These are phyloP conservation scores for Colletotrichum eremochloae DNA, from an alignment of 2,329 filamentous ascomycete genomes.

Conservation along the genomic window DNA sequence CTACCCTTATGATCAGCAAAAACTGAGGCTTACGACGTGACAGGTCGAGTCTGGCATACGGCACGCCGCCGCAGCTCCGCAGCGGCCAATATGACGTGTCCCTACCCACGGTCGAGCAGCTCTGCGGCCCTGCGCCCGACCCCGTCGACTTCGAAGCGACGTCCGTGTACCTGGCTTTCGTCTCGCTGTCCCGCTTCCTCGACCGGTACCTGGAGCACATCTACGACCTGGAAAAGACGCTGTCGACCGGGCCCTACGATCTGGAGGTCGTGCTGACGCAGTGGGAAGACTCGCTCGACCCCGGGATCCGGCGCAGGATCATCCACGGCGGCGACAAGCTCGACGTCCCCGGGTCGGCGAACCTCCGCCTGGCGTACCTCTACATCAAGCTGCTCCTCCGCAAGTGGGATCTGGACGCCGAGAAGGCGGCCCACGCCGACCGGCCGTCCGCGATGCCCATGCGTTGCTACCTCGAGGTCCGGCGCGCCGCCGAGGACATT, in stretches of 20 bases:
- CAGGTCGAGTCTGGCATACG: conserved; percentile 66
- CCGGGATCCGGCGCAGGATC: conserved; percentile 55
- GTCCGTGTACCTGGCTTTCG: conserved; percentile 60
- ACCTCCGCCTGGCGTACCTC: conserved; percentile 65
- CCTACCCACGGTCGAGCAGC: conserved; percentile 53
- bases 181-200: conserved; percentile 59
- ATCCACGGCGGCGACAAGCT: conserved; percentile 57
- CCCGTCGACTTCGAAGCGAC: conserved; percentile 47
- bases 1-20: not conserved
- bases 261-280: conserved; percentile 56
- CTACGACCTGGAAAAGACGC: conserved; percentile 51
- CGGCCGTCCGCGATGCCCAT: conserved; percentile 43
- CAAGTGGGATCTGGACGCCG: conserved; percentile 60
- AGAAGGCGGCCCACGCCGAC: conserved; percentile 45
- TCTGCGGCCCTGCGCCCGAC: conserved; percentile 42
- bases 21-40: not conserved
- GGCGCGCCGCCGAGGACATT: conserved; percentile 63
- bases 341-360: conserved; percentile 60
- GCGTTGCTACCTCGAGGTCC: conserved; percentile 55
- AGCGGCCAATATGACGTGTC: conserved; percentile 63
- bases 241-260: conserved; percentile 46
- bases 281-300: conserved; percentile 60
- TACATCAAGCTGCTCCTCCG: conserved; percentile 61
- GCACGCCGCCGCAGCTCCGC: conserved; percentile 64
- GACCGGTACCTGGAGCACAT: conserved; percentile 52